Conservation (phyloP, 2,329 filamentous ascomycete genomes). For the Fusarium devonianum region DNA sequence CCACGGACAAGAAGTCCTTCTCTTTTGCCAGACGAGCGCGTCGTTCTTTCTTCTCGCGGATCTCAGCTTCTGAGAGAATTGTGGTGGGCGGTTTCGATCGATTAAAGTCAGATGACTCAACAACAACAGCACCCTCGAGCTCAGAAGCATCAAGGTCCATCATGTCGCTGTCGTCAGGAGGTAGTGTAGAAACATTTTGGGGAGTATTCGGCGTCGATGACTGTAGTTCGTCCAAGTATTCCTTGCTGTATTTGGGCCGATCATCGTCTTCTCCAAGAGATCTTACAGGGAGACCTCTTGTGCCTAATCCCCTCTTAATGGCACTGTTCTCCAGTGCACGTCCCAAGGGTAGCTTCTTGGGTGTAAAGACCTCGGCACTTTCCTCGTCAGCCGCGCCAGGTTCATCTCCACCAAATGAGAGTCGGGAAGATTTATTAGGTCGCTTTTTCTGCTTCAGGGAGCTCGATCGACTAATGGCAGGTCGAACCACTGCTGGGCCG, state of each 20-base stretch:
- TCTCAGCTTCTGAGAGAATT: slow-evolving; percentile 85
- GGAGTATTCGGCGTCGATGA: slow-evolving; percentile 86
- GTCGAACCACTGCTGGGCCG: slow-evolving; percentile 58
- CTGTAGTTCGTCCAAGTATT: slow-evolving; percentile 85
- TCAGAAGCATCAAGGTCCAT: slow-evolving; percentile 67
- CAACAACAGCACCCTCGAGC: slow-evolving; percentile 70
- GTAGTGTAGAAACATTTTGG: slow-evolving; percentile 61
- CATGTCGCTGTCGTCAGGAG: slow-evolving; percentile 56
- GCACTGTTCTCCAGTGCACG: slow-evolving; percentile 73
- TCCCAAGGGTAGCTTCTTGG: slow-evolving; percentile 72
- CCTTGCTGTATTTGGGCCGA: slow-evolving; percentile 82
- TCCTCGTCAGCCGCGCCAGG: slow-evolving; percentile 58
- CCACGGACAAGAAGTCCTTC: slow-evolving; percentile 71
- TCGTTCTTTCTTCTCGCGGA: slow-evolving; percentile 88
- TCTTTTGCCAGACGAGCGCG: slow-evolving; percentile 79
- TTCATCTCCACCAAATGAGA: slow-evolving; percentile 78
- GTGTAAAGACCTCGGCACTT: slow-evolving; percentile 59
- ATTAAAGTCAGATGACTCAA: slow-evolving; percentile 54
- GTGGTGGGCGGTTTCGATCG: slow-evolving; percentile 48
- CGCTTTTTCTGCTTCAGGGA: slow-evolving; percentile 73
- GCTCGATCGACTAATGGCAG: slow-evolving; percentile 54
- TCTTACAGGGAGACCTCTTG: slow-evolving; percentile 62
- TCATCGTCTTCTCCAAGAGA: slow-evolving; percentile 68
- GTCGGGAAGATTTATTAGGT: slow-evolving; percentile 60
- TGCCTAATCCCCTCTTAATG: slow-evolving; percentile 58